Base-by-base conservation (phyloP, 2,329 filamentous ascomycete genomes). In the Alternaria novae-zelandiae region DNA sequence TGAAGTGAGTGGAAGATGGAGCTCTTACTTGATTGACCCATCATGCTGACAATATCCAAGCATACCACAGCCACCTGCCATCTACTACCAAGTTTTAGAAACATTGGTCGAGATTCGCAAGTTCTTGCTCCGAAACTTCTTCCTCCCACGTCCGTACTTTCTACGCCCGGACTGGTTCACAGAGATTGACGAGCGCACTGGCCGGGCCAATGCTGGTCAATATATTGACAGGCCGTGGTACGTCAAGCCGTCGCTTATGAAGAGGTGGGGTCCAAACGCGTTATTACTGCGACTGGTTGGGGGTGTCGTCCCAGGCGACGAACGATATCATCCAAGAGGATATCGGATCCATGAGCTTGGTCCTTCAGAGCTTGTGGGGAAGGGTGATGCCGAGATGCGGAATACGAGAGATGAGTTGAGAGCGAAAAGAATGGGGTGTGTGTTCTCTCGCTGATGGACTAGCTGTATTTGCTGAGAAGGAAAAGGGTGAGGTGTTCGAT, bases 291-390 rank as follows among this genome's bases (percentile, higher is more conserved):
- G 90, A 86, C 0, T 76, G 86, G 44, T 87, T 84, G 87, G 87
- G 85, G 70, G 86, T 87, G 62, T 93, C 86, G 88, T 87, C 87
- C 3, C 89, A 85, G 63, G 88, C 85, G 63, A 88, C 84, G 83
- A 83, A 80, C 26, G 82, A 32, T 83, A 80, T 64, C 86, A 82
- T 62, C 83, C 85, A 1, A 71, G 83, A 54, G 87, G 87, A 0
- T 90, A 88, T 69, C 68, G 82, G 3, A 84, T 88, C 47, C 81
- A 84, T 20, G 88, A 92, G 53, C 76, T 92, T 17, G 91, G 91
- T 0, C 91, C 91, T 0, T 81, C 77, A 57, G 82, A 80, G 51
- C 84, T 87, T 56, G 82, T 85, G 66, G 84, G 83, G 2, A 81
- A 83, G 56, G 85, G 85, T 20, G 43, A 46, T 11, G 12, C 13